Base-by-base conservation (phyloP, 768 basidiomycete genomes). In the Boletus rubescentipes region DNA sequence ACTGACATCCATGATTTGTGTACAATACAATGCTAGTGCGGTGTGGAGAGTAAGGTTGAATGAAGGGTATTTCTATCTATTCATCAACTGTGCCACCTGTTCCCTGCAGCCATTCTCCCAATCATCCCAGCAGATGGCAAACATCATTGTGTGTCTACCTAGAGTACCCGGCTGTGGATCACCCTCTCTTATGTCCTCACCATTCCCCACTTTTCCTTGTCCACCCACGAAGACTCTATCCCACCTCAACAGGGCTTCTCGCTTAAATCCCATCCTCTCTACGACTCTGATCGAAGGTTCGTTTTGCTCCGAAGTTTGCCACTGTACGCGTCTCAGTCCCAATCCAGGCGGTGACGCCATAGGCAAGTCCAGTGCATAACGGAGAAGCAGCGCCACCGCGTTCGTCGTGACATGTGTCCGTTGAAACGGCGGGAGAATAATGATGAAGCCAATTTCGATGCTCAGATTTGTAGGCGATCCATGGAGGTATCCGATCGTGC, bases 391-490 rank as follows among this genome's bases (percentile, higher is more conserved):
- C 0, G 80, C 81, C 14, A 76, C 67, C 1, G 79, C 77, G 55
- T 81, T 79, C 5, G 83, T 77, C 3, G 83, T 77, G 31, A 88
- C 78, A 57, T 87, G 83, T 0, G 84, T 87, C 15, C 82, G 73
- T 53, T 86, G 85, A 64, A 84, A 89, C 2, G 63, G 65, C 1
- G 85, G 82, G 1, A 83, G 67, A 37, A 82, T 77, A 42, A 84
- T 69, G 34, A 85, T 69, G 57, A 73, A 75, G 9, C 81, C 84
- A 32, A 87, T 76, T 60, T 89, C 86, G 8, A 77, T 75, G 20
- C 62, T 67, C 12, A 82, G 72, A 53, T 82, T 63, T 6, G 43
- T 49, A 3, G 74, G 55, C 10, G 72, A 75, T 5, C 79, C 71
- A 57, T 80, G 77, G 46, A 83, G 63, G 53, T 80, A 72, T 0